Percentiles rank a stretch among this genome's conserved stretches.
These are phyloP conservation scores for Auricularia sp. DNA, from an alignment of 768 basidiomycete species.

Conservation along the genomic window DNA sequence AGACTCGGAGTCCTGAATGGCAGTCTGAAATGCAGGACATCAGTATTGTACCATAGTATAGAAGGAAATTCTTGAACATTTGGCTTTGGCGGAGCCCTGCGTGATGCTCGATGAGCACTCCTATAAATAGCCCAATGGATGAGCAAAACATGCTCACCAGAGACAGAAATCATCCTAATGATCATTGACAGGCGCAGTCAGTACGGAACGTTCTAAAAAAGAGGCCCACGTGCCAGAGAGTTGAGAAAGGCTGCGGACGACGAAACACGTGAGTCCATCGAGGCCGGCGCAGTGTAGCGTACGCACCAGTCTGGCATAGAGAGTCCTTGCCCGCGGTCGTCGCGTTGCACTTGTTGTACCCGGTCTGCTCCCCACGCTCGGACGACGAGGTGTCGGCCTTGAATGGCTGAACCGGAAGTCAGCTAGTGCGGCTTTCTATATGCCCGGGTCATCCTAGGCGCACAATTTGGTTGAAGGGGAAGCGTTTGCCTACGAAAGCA, in stretches of 20 bases:
- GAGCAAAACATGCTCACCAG: no score
- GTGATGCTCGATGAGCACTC: no score
- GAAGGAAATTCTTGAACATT: no score
- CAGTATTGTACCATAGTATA: no score
- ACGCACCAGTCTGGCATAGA: slow-evolving; percentile 51
- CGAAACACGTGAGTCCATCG: neutral
- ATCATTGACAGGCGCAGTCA: no score
- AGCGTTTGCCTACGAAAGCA: neutral
- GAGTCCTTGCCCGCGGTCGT: slow-evolving; percentile 53
- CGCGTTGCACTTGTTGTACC: slow-evolving; percentile 60
- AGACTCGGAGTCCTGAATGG: slow-evolving; percentile 59
- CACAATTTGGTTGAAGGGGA: neutral
- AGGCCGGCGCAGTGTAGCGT: slow-evolving; percentile 46
- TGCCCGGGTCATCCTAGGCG: neutral
- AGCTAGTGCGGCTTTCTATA: neutral
- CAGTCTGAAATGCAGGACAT: slow-evolving; percentile 33
- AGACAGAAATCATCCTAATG: no score
- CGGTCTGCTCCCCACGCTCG: slow-evolving; percentile 46
- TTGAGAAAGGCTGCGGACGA: neutral
- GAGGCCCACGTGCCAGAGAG: neutral
- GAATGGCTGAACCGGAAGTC: slow-evolving; percentile 14
- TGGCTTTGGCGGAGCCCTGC: no score
- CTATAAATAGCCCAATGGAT: no score
- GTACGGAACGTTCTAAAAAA: no score
- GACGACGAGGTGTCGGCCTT: slow-evolving; percentile 22